A percentile compares a stretch with the other conserved stretches of the same genome.
Conservation (phyloP, 1,284 basidiomycete genomes). For the Microstroma glucosiphilum region DNA sequence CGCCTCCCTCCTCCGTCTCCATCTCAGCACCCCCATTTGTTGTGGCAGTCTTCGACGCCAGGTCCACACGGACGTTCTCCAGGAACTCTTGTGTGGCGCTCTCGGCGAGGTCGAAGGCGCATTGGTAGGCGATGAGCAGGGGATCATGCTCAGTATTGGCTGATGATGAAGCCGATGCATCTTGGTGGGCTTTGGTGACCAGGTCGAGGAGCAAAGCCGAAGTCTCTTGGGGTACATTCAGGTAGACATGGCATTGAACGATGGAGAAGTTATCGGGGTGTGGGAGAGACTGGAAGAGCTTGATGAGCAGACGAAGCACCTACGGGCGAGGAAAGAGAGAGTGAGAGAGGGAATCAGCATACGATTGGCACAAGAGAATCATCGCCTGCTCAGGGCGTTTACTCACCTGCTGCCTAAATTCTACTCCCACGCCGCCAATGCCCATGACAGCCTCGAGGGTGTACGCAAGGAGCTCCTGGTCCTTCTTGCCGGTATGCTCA, state of each 20-base stretch:
- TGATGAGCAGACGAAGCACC: constrained; percentile 47
- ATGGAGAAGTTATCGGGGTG: constrained; percentile 48
- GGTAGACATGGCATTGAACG: constrained; percentile 50
- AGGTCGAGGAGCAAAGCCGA: constrained; percentile 42
- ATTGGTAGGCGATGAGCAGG: constrained; percentile 46
- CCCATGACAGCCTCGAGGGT: constrained; percentile 47
- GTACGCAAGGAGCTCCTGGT: constrained; percentile 42
- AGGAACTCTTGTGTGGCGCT: constrained; percentile 51
- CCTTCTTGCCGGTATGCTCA: constrained; percentile 27
- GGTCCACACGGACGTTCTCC: constrained; percentile 38
- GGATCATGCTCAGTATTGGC: constrained; percentile 42
- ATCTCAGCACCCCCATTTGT: constrained; percentile 8
- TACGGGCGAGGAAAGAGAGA: constrained; percentile 9
- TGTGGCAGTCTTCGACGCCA: constrained; percentile 19
- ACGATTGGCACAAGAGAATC: too few relatives aligned
- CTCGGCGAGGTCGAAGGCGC: constrained; percentile 49
- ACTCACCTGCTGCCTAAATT: constrained; percentile 11
- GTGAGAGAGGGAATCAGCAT: too few relatives aligned
- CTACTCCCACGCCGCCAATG: constrained; percentile 16
- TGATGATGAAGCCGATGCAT: constrained; percentile 26
- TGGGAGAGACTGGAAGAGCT: constrained; percentile 46
- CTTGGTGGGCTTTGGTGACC: constrained; percentile 34
- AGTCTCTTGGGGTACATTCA: constrained; percentile 40
- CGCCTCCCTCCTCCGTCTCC: constrained; percentile 1
- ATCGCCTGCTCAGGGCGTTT: neutral